Evolutionary conservation across 306 rosid genomes (phyloP).

Genomic region (Nissolia schottii): DNA sequence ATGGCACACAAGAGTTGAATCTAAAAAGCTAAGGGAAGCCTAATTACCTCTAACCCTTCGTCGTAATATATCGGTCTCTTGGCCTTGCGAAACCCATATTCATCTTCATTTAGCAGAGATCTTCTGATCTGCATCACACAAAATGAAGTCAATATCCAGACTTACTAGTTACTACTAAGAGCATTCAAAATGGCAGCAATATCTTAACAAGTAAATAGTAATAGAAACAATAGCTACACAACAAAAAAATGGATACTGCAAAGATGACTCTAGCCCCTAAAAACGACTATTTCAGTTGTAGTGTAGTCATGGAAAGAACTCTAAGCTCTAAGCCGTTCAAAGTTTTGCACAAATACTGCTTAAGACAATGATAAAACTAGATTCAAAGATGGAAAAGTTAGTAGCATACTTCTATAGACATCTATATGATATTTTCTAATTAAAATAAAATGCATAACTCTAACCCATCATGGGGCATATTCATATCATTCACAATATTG

Average conservation of each 20-base stretch:
- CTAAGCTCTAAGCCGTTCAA: neutral
- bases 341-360: neutral
- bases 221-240: neutral
- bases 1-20: neutral
- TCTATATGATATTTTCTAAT: neutral
- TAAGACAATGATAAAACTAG: neutral
- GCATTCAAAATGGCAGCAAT: conserved; percentile 1
- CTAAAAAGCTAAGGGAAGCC: neutral
- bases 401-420: neutral
- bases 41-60: conserved; percentile 84
- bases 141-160: conserved; percentile 21
- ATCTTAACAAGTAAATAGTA: neutral
- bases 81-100: conserved; percentile 80
- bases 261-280: neutral
- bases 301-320: neutral
- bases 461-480: neutral
- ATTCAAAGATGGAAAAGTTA: neutral
- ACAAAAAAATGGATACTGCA: conserved; percentile 5
- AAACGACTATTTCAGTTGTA: neutral
- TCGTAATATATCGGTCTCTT: conserved; percentile 83
- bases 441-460: neutral
- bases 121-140: conserved; percentile 68
- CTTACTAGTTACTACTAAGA: conserved; percentile 2
- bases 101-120: conserved; percentile 77
- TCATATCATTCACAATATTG: neutral